Conservation (phyloP, 257 asterid genomes). For the Salvia rosmarinus region DNA sequence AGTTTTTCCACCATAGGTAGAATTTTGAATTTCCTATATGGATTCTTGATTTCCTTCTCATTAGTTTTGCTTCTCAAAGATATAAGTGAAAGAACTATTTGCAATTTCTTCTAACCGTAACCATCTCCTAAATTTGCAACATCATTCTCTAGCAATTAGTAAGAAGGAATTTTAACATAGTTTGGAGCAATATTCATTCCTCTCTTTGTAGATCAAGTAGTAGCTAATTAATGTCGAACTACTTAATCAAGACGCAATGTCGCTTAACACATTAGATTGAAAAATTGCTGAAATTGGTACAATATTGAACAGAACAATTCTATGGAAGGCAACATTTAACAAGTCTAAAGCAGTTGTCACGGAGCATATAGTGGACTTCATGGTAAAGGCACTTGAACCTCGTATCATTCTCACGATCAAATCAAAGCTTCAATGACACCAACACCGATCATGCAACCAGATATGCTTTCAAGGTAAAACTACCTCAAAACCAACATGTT, state of each 20-base stretch:
- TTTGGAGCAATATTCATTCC: no score
- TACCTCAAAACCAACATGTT: no score
- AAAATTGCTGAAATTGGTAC: constrained; percentile 11
- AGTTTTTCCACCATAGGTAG: constrained; percentile 66
- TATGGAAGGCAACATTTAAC: constrained; percentile 54
- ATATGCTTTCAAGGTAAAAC: constrained; percentile 77
- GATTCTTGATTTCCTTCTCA: no score
- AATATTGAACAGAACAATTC: constrained; percentile 53
- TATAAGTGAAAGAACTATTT: no score
- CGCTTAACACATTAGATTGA: background rate
- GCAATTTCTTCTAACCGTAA: no score
- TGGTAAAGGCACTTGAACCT: constrained; percentile 45
- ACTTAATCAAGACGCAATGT: background rate
- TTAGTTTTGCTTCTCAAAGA: no score
- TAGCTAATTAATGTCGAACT: no score
- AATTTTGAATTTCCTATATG: no score
- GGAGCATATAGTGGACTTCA: constrained; percentile 45
- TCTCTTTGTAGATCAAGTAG: no score
- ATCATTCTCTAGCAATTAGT: background rate
- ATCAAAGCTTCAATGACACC: constrained; percentile 58
- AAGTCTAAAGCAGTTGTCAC: constrained; percentile 51
- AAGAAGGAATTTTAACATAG: no score
- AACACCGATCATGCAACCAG: constrained; percentile 68
- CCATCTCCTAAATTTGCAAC: no score
- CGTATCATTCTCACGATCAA: constrained; percentile 46